Evolutionary conservation across 768 basidiomycete species (phyloP).

Genomic region (Leucocoprinus leucothites): DNA sequence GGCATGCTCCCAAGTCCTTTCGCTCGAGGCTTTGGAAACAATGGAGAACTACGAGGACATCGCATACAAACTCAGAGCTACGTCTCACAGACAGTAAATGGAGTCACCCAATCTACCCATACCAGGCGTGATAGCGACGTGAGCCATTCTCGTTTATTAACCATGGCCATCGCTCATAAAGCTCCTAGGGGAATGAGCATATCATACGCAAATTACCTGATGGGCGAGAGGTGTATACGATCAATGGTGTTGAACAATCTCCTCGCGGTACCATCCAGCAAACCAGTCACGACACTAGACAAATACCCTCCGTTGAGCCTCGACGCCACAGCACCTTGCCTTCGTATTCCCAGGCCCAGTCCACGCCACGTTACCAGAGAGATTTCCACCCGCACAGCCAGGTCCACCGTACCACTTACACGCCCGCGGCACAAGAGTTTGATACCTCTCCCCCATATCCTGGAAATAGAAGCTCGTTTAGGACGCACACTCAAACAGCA

Average conservation of each 20-base stretch:
- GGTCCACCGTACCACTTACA: background rate
- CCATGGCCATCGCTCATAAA: conserved; percentile 11
- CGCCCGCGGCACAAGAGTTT: background rate
- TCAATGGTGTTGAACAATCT: conserved; percentile 64
- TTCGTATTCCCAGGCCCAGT: background rate
- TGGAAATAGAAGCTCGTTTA: background rate
- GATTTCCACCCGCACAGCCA: background rate
- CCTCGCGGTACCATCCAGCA: conserved; percentile 26
- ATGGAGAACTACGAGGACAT: conserved; percentile 18
- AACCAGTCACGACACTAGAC: background rate
- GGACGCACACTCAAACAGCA: conserved; percentile 39
- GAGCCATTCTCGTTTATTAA: conserved; percentile 21
- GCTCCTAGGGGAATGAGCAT: conserved; percentile 69
- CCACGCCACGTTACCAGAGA: background rate
- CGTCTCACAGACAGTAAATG: conserved; percentile 58
- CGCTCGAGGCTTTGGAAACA: conserved; percentile 13
- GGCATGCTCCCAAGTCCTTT: conserved; percentile 2
- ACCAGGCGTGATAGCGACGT: conserved; percentile 57
- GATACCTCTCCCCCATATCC: conserved; percentile 4
- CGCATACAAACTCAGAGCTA: conserved; percentile 55
- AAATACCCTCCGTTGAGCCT: background rate
- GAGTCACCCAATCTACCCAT: conserved; percentile 61
- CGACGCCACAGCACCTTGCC: conserved; percentile 7
- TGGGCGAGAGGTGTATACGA: conserved; percentile 58
- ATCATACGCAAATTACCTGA: conserved; percentile 63